Conservation (phyloP, 176 grass and related monocot species). For the Dactylis glomerata region DNA sequence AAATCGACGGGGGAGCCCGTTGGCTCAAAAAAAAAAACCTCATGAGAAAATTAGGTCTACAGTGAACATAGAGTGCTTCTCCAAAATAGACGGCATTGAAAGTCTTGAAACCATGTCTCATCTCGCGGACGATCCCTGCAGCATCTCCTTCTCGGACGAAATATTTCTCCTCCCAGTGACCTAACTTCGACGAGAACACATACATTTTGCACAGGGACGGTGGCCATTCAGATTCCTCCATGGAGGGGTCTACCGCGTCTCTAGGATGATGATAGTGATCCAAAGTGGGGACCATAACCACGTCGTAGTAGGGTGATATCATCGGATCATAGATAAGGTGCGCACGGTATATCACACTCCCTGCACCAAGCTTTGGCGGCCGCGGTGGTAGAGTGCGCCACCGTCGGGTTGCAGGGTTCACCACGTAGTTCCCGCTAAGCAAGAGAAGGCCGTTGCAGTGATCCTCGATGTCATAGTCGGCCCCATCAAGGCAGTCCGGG, state of each 20-base stretch:
- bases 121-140: not conserved
- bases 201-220: not conserved
- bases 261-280: no score
- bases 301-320: not conserved
- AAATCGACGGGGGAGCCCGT: no score
- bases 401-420: not conserved
- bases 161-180: not conserved
- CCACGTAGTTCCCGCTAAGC: not conserved
- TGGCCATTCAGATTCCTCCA: not conserved
- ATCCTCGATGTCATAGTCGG: not conserved
- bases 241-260: not conserved
- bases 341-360: not conserved
- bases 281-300: not conserved
- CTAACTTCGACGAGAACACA: not conserved
- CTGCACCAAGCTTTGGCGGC: not conserved
- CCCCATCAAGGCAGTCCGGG: not conserved
- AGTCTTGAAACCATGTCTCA: rapidly evolving
- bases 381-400: not conserved
- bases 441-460: not conserved
- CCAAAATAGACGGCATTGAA: not conserved
- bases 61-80: not conserved
- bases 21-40: no score
- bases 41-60: not conserved
- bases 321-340: not conserved
- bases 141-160: not conserved